Evolutionary conservation across 306 rosid species (phyloP), one percentile per base, ranked within the genome.

Genomic region (Cyclanthera cordifolia): DNA sequence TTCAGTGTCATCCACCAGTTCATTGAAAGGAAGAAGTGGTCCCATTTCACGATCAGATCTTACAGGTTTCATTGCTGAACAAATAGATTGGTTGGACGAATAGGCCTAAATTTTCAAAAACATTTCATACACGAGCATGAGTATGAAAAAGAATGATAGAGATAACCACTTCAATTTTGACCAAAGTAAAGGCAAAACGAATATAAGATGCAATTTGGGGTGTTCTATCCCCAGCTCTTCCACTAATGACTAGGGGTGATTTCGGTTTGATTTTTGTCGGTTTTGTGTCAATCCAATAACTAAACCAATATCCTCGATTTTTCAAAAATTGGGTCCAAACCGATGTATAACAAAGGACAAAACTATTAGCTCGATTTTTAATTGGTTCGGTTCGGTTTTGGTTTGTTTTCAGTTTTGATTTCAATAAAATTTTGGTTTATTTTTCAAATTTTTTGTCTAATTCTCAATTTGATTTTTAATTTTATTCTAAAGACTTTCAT

Each of bases 1-100:
- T 64, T 83, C 83, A 70, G 53, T 79, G 58, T 77, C 87, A 61
- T 80, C 51, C 79, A 82, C 69, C 74, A 89, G 84, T 74, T 86
- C 94, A 49, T 87, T 77, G 9, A 93, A 93, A 55, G 94, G 85
- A 80, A 88, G 79, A 79, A 93, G 98, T 15, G 87, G 96, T 71
- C 85, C 90, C 69, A 75, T 52, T 39, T 87, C 89, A 76, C 74
- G 74, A 68, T 73, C 68, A 4, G 49, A 55, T 82, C 68, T 78
- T 28, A 25, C 20, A 4, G 85, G 86, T 72, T 89, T 80, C 66
- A 56, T 54, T 15, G 78, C 75, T 48, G 95, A 87, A 56, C 83
- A 78, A 74, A 80, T 79, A 28, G 86, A 73, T 52, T 77, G 85
- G 78, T 71, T 72, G 69, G 78, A 75, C 60, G 86, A 67, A 57